phyloP scores from a whole-genome alignment of 805 yeast genomes.

The Starmerella potacharoeniae region DNA sequence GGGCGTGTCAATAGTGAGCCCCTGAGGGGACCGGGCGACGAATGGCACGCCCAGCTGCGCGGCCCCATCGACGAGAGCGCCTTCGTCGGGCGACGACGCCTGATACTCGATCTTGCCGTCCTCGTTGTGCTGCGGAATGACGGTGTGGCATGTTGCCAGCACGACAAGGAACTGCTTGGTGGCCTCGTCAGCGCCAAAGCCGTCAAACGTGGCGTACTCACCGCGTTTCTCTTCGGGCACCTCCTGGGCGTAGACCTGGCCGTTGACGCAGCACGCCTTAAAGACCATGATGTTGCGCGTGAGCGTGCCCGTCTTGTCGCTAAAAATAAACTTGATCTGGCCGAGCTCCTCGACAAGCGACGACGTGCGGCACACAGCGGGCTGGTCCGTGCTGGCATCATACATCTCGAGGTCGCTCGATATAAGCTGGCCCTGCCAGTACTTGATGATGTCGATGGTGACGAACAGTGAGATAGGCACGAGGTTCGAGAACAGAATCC shows the following conservation, averaged over 20 bases:
- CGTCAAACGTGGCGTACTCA: constrained; percentile 50
- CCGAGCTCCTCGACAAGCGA: constrained; percentile 95
- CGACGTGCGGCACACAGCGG: constrained; percentile 90
- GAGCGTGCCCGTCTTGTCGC: constrained; percentile 95
- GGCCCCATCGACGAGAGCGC: constrained; percentile 96
- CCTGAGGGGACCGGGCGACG: constrained; percentile 71
- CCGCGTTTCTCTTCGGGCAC: constrained; percentile 87
- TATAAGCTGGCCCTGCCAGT: constrained; percentile 87
- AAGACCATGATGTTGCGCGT: constrained; percentile 96
- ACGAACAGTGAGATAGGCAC: constrained; percentile 97
- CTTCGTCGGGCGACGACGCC: constrained; percentile 99
- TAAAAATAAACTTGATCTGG: constrained; percentile 88
- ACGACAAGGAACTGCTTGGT: constrained; percentile 64
- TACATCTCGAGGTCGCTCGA: constrained; percentile 92
- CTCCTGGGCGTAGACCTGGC: constrained; percentile 72
- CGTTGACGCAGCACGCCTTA: constrained; percentile 86
- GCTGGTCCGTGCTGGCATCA: constrained; percentile 76
- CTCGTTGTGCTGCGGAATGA: constrained; percentile 72
- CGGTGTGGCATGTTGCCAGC: constrained; percentile 91
- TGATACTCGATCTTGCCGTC: constrained; percentile 65
- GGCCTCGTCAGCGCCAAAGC: not conserved
- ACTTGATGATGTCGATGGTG: constrained; percentile 90
- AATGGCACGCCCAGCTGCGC: constrained; percentile 79
- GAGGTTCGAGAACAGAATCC: constrained; percentile 91
- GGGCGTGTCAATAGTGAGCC: constrained; percentile 50